Evolutionary conservation across 768 basidiomycete species (phyloP), one percentile per base, ranked within the genome.

Genomic region (Collybiopsis luxurians): DNA sequence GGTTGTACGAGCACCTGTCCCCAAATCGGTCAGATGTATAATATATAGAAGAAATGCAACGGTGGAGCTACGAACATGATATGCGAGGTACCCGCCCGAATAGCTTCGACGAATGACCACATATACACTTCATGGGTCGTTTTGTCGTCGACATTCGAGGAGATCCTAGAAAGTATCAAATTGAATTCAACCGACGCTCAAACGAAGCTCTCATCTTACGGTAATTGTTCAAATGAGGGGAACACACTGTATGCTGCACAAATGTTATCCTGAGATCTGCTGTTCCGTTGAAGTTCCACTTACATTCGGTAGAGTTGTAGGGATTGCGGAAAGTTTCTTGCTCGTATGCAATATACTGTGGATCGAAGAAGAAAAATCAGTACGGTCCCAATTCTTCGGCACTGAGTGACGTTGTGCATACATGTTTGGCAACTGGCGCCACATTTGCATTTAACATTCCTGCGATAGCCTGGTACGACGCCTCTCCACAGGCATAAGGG

Each of bases 81-180:
- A 28, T 46, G 39, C 23, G 62, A 68, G 2, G 71, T 70, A 28
- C 71, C 74, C 10, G 71, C 72, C 21, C 64, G 60, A 28, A 74
- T 66, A 43, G 64, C 59, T 36, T 69, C 64, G 15, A 62, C 61
- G 53, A 69, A 68, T 0, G 67, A 64, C 66, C 66, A 66, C 12
- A 57, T 49, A 45, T 64, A 68, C 15, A 72, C 44, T 50, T 74
- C 69, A 48, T 72, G 71, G 44, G 77, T 61, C 10, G 76, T 76
- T 36, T 68, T 64, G 57, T 80, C 78, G 59, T 78, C 73, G 19
- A 79, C 60, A 56, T 77, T 76, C 4, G 72, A 75, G 2, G 57
- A 46, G n/a, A 66, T 51, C 48, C 48, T 49, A 11, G 7, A 12
- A 21, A 49, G 15, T n/a, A 59, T 15, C 15, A 27, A 11, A 58